Base-by-base conservation (phyloP, 1,284 basidiomycete genomes). In the Phylloporus sp. region DNA sequence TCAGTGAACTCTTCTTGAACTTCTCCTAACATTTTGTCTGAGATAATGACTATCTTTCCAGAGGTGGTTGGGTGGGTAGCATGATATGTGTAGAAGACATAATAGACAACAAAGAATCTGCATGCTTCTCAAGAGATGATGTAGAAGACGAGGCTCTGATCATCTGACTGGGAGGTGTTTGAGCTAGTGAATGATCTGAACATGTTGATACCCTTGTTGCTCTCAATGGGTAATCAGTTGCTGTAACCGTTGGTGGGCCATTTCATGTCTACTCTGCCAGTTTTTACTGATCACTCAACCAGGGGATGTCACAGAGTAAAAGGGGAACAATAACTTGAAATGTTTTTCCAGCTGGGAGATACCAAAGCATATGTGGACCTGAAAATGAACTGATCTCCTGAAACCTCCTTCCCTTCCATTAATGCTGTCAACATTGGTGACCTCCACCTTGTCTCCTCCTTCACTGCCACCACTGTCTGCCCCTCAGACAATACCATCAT, bases 251-350 rank as follows among this genome's bases (percentile, higher is more conserved):
- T 49, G 83, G 90, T 91, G 68, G 61, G 88, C 6, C 78, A 12
- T 28, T 44, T 52, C n/a, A 50, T 3, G 24, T 24, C 2, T 10
- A 11, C 32, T 4, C 4, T 2, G 18, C n/a, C 12, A 2, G 1
- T 57, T 46, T 56, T 57, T 13, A 5, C 24, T 61, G 39, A 46
- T 17, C 12, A 8, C 6, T 12, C 2, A 10, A 10, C 18, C 3
- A n/a, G n/a, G 15, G 17, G 31, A 28, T 13, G 26, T 28, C 50
- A 29, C 73, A 87, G 90, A 84, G 70, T 82, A 84, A 66, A 92
- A 92, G 71, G 95, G 95, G 2, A 87, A 90, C 68, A 96, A 96
- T 74, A 98, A 99, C 98, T 99, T 77, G 94, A 94, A 10, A 88
- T 90, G 4, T 84, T 88, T 61, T 87, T 98, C 64, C 95, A 97